A percentile compares a stretch with the other conserved stretches of the same genome.
These are phyloP conservation scores for Lactarius indigo DNA, from an alignment of 768 basidiomycete genomes.

Conservation along the genomic window DNA sequence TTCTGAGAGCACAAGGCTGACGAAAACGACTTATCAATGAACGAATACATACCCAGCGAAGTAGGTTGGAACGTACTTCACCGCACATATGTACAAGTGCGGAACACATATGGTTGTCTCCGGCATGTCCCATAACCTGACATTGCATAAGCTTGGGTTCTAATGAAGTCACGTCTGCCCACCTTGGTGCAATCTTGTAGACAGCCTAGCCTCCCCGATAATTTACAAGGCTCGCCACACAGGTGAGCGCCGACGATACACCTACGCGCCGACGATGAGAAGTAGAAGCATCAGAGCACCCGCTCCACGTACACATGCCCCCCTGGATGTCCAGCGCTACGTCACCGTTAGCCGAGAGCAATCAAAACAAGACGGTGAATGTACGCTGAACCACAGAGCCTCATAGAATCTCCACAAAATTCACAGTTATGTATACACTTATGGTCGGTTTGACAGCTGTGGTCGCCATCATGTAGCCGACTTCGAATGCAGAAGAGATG, in stretches of 20 bases:
- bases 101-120: slow-evolving; percentile 50
- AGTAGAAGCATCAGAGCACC: neutral
- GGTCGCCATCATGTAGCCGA: slow-evolving; percentile 43
- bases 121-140: slow-evolving; percentile 46
- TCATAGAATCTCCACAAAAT: slow-evolving; percentile 36
- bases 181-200: slow-evolving; percentile 52
- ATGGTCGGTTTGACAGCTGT: slow-evolving; percentile 52
- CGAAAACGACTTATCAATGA: neutral
- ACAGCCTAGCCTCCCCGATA: slow-evolving; percentile 49
- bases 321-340: slow-evolving; percentile 58
- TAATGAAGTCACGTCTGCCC: neutral
- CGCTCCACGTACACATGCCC: slow-evolving; percentile 45
- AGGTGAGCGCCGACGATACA: slow-evolving; percentile 49
- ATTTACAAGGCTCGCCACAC: slow-evolving; percentile 49
- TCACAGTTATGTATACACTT: slow-evolving; percentile 43
- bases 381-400: slow-evolving; percentile 46
- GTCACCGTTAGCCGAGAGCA: neutral
- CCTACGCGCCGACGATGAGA: slow-evolving; percentile 33
- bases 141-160: neutral
- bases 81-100: slow-evolving; percentile 55
- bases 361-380: slow-evolving; percentile 24
- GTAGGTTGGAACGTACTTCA: slow-evolving; percentile 35
- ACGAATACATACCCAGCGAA: neutral
- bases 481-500: slow-evolving; percentile 46
- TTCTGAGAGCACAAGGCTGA: slow-evolving; percentile 23